Conservation (phyloP, 2,329 filamentous ascomycete genomes). For the Conoideocrella luteorostrata region DNA sequence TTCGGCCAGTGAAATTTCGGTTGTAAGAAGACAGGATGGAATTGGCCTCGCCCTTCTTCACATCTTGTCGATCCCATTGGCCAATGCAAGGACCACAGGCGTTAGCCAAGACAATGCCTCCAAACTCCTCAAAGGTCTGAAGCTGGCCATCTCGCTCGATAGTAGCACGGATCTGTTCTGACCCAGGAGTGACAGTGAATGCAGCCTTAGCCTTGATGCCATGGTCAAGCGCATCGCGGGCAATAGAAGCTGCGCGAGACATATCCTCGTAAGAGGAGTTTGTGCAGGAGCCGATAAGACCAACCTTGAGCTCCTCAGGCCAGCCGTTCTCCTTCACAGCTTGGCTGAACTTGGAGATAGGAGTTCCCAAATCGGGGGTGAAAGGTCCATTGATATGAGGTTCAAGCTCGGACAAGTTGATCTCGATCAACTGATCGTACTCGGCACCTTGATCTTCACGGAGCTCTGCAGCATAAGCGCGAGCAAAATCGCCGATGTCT, state of each 20-base stretch:
- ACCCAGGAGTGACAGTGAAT: conserved; percentile 94
- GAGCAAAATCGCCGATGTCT: conserved; percentile 85
- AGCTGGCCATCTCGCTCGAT: conserved; percentile 88
- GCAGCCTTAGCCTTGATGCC: conserved; percentile 89
- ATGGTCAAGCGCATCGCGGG: conserved; percentile 82
- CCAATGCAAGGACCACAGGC: conserved; percentile 90
- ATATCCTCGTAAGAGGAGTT: conserved; percentile 86
- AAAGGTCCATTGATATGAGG: conserved; percentile 98
- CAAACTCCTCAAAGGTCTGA: conserved; percentile 92
- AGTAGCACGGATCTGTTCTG: conserved; percentile 92
- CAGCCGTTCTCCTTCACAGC: conserved; percentile 91
- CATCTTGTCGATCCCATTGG: conserved; percentile 90
- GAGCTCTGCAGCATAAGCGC: conserved; percentile 77
- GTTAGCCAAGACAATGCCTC: conserved; percentile 89
- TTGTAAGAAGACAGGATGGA: conserved; percentile 99
- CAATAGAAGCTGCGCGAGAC: conserved; percentile 87
- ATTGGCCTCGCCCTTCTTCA: conserved; percentile 93
- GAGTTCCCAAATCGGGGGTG: conserved; percentile 95
- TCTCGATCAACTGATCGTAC: conserved; percentile 94
- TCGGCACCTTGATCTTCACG: conserved; percentile 82
- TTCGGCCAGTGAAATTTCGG: conserved; percentile 98
- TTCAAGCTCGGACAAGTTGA: conserved; percentile 91
- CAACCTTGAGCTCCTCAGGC: conserved; percentile 95
- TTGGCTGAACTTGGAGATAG: conserved; percentile 95
- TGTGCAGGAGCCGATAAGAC: conserved; percentile 96